Percentiles rank a stretch among this genome's conserved stretches.
phyloP scores from a whole-genome alignment of 192 early-diverging fungal species.

The Neocallimastix lanati region DNA sequence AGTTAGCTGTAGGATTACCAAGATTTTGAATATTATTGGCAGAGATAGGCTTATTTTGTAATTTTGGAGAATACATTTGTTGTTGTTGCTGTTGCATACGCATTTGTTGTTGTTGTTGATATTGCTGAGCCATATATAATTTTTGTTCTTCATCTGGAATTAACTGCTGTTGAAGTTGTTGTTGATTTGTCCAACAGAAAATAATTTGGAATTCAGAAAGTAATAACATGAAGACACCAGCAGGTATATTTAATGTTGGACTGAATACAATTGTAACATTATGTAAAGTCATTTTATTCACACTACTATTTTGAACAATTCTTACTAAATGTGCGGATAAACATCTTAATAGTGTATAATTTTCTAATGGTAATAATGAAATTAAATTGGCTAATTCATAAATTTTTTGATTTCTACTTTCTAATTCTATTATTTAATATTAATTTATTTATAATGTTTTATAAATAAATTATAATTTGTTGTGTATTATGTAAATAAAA shows the following conservation, averaged over 20 bases:
- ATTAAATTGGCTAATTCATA: slow-evolving; percentile 65
- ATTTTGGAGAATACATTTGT: slow-evolving; percentile 5
- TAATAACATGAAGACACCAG: slow-evolving; percentile 75
- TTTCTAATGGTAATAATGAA: slow-evolving; percentile 55
- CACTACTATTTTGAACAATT: slow-evolving; percentile 60
- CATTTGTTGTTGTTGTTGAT: slow-evolving; percentile 2
- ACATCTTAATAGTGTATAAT: slow-evolving; percentile 75
- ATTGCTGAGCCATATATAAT: slow-evolving; percentile 3
- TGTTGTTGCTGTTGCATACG: not conserved
- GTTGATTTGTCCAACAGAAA: slow-evolving; percentile 14
- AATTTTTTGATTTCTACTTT: slow-evolving; percentile 61
- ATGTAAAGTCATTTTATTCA: slow-evolving; percentile 87
- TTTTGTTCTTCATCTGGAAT: slow-evolving; percentile 1
- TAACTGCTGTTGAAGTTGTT: slow-evolving; percentile 6
- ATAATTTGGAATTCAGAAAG: slow-evolving; percentile 54
- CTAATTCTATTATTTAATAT: too few relatives aligned
- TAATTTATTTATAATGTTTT: too few relatives aligned
- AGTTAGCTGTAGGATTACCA: not conserved
- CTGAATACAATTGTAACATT: slow-evolving; percentile 95
- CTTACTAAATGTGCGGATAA: slow-evolving; percentile 78
- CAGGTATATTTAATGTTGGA: slow-evolving; percentile 83
- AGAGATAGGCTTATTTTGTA: slow-evolving; percentile 14
- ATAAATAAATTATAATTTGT: too few relatives aligned
- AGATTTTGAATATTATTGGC: not conserved
- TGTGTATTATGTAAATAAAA: too few relatives aligned